These are phyloP conservation scores for Colletotrichum theobromicola DNA, from an alignment of 2,329 filamentous ascomycete species.

Conservation along the genomic window DNA sequence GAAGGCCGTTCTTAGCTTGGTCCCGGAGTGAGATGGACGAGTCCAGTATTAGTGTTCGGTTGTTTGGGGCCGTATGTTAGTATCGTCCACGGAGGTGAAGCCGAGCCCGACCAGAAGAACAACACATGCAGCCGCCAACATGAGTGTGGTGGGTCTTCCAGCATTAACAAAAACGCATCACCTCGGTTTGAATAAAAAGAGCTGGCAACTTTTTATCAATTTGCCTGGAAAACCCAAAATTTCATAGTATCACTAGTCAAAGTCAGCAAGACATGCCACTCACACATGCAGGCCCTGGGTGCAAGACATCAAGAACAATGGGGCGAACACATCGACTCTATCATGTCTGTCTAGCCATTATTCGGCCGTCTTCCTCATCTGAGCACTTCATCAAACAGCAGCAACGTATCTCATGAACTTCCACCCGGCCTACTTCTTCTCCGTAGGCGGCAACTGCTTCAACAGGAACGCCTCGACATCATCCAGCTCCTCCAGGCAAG, in stretches of 20 bases:
- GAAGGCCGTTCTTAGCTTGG: neutral
- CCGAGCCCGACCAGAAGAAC: neutral
- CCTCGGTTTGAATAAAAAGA: too few species aligned
- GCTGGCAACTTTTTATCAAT: too few species aligned
- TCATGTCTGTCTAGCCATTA: neutral
- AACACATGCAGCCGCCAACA: neutral
- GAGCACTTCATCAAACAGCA: neutral
- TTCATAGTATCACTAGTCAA: too few species aligned
- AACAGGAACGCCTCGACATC: conserved; percentile 72
- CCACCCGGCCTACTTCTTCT: conserved; percentile 26
- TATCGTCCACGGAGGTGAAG: neutral
- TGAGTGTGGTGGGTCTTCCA: neutral
- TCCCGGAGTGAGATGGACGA: neutral
- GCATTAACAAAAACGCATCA: too few species aligned
- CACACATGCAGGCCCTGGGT: too few species aligned
- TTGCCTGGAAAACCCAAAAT: too few species aligned
- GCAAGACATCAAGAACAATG: neutral
- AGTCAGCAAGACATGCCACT: too few species aligned
- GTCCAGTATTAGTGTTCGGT: neutral
- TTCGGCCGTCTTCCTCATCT: neutral
- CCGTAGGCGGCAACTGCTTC: conserved; percentile 46
- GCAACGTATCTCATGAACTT: neutral
- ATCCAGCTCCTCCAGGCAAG: conserved; percentile 78
- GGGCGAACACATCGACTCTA: neutral
- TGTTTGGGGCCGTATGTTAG: neutral